These are phyloP conservation scores for Anisodus tanguticus DNA, from an alignment of 257 asterid species.

Conservation along the genomic window DNA sequence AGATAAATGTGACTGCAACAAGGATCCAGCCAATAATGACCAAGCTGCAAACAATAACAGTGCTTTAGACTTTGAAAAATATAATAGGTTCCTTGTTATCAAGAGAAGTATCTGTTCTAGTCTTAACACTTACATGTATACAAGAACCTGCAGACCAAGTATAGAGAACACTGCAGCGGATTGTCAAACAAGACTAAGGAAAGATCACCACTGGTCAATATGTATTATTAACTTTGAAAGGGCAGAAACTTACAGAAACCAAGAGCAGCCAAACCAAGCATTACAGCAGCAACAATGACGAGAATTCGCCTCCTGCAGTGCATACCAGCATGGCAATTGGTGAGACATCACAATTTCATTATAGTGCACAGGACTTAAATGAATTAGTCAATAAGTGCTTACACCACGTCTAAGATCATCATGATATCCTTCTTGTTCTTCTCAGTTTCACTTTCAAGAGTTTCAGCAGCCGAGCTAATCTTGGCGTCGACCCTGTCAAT, in stretches of 20 bases:
- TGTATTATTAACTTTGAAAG: constrained; percentile 1
- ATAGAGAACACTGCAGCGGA: constrained; percentile 78
- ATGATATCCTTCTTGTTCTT: constrained; percentile 63
- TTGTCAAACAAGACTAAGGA: constrained; percentile 23
- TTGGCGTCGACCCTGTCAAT: constrained; percentile 67
- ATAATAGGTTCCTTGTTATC: neutral
- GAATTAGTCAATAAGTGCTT: constrained; percentile 37
- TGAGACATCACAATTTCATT: neutral
- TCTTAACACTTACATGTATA: constrained; percentile 65
- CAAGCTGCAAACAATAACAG: constrained; percentile 58
- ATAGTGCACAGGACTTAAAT: neutral
- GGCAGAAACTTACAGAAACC: constrained; percentile 76
- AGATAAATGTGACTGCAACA: constrained; percentile 74
- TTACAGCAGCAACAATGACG: constrained; percentile 70
- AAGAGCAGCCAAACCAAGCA: constrained; percentile 78
- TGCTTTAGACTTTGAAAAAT: neutral
- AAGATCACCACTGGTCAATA: neutral
- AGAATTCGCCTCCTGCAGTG: constrained; percentile 66
- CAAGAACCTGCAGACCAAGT: constrained; percentile 72
- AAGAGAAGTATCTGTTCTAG: neutral
- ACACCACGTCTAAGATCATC: constrained; percentile 63
- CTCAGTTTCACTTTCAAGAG: constrained; percentile 66
- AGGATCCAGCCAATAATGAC: constrained; percentile 88
- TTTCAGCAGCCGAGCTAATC: constrained; percentile 65
- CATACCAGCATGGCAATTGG: neutral